phyloP scores from a whole-genome alignment of 2,329 filamentous ascomycete species.

The Colletotrichum lentis region DNA sequence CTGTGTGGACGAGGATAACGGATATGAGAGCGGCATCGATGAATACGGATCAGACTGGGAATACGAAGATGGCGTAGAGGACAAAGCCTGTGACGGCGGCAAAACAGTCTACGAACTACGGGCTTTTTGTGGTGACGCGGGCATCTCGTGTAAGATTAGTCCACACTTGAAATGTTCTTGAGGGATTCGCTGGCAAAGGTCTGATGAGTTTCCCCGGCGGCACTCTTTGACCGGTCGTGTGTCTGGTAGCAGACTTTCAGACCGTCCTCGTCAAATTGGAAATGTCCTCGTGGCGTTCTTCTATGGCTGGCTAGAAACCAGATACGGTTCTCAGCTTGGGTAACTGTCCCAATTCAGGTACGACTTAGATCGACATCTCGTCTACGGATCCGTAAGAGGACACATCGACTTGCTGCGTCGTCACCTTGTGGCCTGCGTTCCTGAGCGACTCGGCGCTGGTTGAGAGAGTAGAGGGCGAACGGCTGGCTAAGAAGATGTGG shows the following conservation, averaged over 20 bases:
- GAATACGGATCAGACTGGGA: background rate
- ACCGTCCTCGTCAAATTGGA: too few species aligned
- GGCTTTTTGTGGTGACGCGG: background rate
- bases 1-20: background rate
- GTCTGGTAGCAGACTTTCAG: too few species aligned
- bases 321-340: too few species aligned
- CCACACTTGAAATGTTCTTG: too few species aligned
- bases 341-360: background rate
- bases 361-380: too few species aligned
- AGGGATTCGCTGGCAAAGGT: too few species aligned
- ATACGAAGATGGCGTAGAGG: background rate
- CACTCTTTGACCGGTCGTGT: too few species aligned
- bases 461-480: background rate
- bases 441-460: background rate
- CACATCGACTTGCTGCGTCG: background rate
- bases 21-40: background rate
- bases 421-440: background rate
- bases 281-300: too few species aligned
- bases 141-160: background rate
- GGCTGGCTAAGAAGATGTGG: slow-evolving; percentile 18
- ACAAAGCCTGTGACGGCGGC: background rate
- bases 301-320: too few species aligned
- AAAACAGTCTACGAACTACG: background rate
- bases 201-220: too few species aligned
- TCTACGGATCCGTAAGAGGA: background rate